Conservation (phyloP, 2,329 filamentous ascomycete genomes). For the Geosmithia putterillii region DNA sequence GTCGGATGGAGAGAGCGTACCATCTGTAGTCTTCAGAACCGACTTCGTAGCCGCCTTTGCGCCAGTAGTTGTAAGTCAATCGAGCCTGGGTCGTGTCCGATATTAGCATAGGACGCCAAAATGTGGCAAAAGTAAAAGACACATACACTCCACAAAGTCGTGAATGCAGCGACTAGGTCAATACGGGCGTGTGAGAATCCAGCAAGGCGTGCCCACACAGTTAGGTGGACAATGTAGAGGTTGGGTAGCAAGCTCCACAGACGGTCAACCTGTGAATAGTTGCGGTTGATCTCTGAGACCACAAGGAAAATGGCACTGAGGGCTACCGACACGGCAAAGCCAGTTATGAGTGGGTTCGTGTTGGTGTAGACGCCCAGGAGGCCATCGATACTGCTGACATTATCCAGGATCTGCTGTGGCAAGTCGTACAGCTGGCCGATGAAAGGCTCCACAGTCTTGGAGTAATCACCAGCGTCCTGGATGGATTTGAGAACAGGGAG, state of each 20-base stretch:
- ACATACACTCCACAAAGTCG: constrained; percentile 67
- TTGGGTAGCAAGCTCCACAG: constrained; percentile 84
- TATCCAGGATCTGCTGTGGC: constrained; percentile 50
- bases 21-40: constrained; percentile 96
- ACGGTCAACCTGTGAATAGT: constrained; percentile 95
- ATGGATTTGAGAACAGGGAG: constrained; percentile 60
- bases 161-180: constrained; percentile 60
- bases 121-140: neutral
- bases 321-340: constrained; percentile 57
- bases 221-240: constrained; percentile 75
- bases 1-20: constrained; percentile 15
- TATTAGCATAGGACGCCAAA: neutral
- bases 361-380: constrained; percentile 63
- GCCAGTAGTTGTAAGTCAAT: constrained; percentile 93
- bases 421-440: constrained; percentile 57
- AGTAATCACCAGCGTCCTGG: constrained; percentile 65
- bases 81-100: constrained; percentile 38
- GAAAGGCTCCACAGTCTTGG: constrained; percentile 63
- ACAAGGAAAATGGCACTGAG: constrained; percentile 63
- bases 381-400: constrained; percentile 44
- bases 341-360: constrained; percentile 77
- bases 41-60: constrained; percentile 79
- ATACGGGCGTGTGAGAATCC: constrained; percentile 59
- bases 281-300: constrained; percentile 73
- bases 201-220: constrained; percentile 66